Conservation (phyloP, 2,329 filamentous ascomycete genomes). For the Seiridium unicorne region DNA sequence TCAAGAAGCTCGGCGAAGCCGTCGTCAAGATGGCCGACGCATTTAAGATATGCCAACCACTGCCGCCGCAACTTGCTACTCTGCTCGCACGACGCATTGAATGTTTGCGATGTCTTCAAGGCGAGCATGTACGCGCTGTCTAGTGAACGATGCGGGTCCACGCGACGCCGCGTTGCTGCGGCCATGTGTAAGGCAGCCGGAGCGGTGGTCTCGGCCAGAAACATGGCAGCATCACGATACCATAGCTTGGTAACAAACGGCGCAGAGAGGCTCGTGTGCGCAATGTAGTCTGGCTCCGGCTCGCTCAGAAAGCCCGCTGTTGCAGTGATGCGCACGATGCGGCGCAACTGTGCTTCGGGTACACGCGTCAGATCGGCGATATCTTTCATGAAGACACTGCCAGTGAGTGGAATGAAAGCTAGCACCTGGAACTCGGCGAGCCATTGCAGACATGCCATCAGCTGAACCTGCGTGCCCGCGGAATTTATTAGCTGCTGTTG, state of each 20-base stretch:
- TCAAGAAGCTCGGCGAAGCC: not conserved
- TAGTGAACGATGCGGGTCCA: not conserved
- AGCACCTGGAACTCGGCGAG: conserved; percentile 42
- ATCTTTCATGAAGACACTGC: conserved; percentile 34
- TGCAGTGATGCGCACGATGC: conserved; percentile 31
- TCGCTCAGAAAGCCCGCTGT: conserved; percentile 34
- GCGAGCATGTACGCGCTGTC: not conserved
- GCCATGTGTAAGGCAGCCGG: conserved; percentile 34
- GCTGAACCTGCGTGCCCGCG: conserved; percentile 10
- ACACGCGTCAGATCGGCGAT: conserved; percentile 38
- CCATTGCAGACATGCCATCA: conserved; percentile 36
- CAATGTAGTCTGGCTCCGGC: conserved; percentile 27
- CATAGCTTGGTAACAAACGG: conserved; percentile 31
- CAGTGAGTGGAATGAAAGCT: conserved; percentile 38
- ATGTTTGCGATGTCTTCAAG: not conserved
- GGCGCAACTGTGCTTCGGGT: conserved; percentile 32
- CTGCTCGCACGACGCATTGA: conserved; percentile 10
- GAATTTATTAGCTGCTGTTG: too few relatives aligned
- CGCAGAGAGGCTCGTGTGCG: conserved; percentile 36
- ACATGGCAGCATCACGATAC: conserved; percentile 35
- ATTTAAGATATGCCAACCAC: not conserved
- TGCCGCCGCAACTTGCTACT: not conserved
- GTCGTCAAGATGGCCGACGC: conserved; percentile 5
- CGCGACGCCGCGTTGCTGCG: conserved; percentile 16
- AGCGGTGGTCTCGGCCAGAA: conserved; percentile 31